These are phyloP conservation scores for Pichia pseudocactophila DNA, from an alignment of 805 yeast genomes.

Conservation along the genomic window DNA sequence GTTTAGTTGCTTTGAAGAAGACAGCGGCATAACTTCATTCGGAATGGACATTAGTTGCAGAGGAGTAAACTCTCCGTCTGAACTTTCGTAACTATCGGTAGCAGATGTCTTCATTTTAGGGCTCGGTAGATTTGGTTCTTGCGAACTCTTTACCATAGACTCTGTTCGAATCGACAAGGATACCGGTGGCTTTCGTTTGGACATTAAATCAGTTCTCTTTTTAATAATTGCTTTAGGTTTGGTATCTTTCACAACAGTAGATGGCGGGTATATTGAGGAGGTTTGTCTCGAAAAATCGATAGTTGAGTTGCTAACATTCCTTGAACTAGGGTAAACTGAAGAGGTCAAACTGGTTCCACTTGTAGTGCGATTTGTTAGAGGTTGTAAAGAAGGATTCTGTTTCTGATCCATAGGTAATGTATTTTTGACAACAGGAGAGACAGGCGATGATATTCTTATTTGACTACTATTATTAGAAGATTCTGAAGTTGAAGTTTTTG, in stretches of 20 bases:
- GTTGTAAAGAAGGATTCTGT: background rate
- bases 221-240: conserved; percentile 4
- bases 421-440: background rate
- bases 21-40: background rate
- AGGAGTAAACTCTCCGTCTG: conserved; percentile 7
- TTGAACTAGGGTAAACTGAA: conserved; percentile 6
- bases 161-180: background rate
- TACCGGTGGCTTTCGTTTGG: conserved; percentile 10
- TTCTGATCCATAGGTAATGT: background rate
- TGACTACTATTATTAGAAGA: background rate
- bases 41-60: conserved; percentile 2
- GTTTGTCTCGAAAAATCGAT: conserved; percentile 5
- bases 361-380: too few relatives aligned
- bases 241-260: background rate
- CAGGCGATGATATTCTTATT: background rate
- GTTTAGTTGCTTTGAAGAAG: background rate
- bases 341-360: conserved; percentile 7
- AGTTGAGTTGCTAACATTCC: conserved; percentile 5
- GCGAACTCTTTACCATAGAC: background rate
- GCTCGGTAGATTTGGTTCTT: background rate
- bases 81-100: background rate
- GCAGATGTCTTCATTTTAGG: conserved; percentile 3
- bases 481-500: background rate
- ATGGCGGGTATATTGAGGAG: conserved; percentile 8
- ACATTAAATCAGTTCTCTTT: conserved; percentile 6